Evolutionary conservation across 352 stramenopile genomes (phyloP), one percentile per base, ranked within the genome.

Genomic region (Pythium scleroteichum): DNA sequence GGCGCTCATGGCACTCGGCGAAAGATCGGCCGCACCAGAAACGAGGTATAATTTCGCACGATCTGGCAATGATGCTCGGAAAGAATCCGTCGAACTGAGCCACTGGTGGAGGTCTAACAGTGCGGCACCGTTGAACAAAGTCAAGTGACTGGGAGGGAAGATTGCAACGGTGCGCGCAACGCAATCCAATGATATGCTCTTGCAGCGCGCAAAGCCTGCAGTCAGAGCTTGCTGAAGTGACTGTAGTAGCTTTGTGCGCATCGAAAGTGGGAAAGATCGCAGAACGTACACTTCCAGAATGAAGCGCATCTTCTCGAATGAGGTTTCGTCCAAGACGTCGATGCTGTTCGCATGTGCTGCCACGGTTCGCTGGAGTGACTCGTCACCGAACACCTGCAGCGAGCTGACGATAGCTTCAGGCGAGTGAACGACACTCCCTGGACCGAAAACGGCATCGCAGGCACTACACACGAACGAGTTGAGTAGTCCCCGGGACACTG

Each of bases 261-360:
- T 88, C 12, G 72, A 73, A 44, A 89, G 73, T 16, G 83, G 77
- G 53, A 91, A 93, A 24, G 85, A 93, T 6, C 76, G 79, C 68
- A 92, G 72, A 6, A 89, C 79, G 59, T 92, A 79, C 2, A 90
- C 73, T 29, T 91, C 78, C 39, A 93, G 68, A 29, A 92, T 73
- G 68, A 88, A 87, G 2, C 83, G 82, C 10, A 91, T 59, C 12
- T 57, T 70, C 10, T 89, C 71, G 3, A 90, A 60, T 9, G 77
- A 78, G 2, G 33, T 33, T 8, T 62, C 59, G 44, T 70, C 74
- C 20, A 89, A 48, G 14, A 24, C 24, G 24, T 72, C 53, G 19
- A 57, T 32, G 1, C 40, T 22, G 14, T 24, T 5, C 4, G 40
- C 10, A 19, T 64, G 38, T 7, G 42, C 24, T 1, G 10, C 19